Evolutionary conservation across 768 basidiomycete species (phyloP).

Genomic region (Rhodotorula diobovata): DNA sequence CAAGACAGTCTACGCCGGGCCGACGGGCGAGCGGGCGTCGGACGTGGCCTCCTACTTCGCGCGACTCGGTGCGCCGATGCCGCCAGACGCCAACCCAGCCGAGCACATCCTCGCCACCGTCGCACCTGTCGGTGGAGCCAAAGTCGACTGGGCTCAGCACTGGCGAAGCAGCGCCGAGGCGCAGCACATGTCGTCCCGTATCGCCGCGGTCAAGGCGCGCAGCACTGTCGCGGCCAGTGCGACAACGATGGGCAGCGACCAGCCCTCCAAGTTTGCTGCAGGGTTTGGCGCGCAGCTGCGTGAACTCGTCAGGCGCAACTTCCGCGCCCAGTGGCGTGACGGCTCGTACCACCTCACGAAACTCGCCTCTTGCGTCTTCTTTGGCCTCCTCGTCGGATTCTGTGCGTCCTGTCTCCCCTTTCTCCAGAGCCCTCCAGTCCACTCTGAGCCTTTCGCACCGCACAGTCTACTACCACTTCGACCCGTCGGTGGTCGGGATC

Average conservation of each 20-base stretch:
- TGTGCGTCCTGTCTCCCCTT: neutral
- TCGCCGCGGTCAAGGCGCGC: conserved; percentile 75
- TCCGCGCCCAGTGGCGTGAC: conserved; percentile 48
- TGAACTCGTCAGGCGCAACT: conserved; percentile 22
- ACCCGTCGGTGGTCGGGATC: neutral
- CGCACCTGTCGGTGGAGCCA: conserved; percentile 17
- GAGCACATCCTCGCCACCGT: conserved; percentile 60
- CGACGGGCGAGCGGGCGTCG: neutral
- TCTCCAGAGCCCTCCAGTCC: too few relatives aligned
- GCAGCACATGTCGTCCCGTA: conserved; percentile 67
- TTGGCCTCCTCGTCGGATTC: conserved; percentile 34
- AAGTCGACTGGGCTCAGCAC: conserved; percentile 18
- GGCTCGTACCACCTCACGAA: conserved; percentile 46
- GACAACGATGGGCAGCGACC: conserved; percentile 48
- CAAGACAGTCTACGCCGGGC: conserved; percentile 22
- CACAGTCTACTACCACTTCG: conserved; percentile 1
- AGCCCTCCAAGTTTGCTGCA: conserved; percentile 31
- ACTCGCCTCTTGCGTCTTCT: conserved; percentile 15
- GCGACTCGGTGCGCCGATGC: neutral
- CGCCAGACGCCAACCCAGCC: conserved; percentile 61
- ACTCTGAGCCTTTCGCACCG: too few relatives aligned
- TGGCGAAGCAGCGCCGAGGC: conserved; percentile 49
- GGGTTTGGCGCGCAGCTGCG: conserved; percentile 9
- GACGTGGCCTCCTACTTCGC: neutral
- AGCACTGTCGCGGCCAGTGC: conserved; percentile 52